Evolutionary conservation across 2,329 filamentous ascomycete species (phyloP).

Genomic region (Cercospora canescens): DNA sequence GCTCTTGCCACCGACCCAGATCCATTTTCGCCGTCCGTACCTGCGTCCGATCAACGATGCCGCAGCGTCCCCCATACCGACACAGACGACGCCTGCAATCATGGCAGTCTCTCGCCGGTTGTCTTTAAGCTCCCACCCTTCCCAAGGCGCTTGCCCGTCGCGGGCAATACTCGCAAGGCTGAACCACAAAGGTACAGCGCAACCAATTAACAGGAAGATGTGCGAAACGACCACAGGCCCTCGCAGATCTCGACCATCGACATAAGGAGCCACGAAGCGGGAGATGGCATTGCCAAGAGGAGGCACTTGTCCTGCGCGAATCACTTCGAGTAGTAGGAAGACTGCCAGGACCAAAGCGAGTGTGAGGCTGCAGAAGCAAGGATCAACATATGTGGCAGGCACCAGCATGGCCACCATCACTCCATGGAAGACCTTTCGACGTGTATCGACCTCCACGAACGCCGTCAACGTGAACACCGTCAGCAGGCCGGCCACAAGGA

Average conservation of each 20-base stretch:
- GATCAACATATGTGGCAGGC: slow-evolving; percentile 83
- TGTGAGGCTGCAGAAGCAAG: slow-evolving; percentile 76
- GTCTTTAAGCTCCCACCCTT: slow-evolving; percentile 70
- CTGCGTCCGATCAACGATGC: slow-evolving; percentile 86
- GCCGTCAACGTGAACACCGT: slow-evolving; percentile 78
- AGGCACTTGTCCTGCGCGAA: slow-evolving; percentile 87
- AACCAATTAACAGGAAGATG: slow-evolving; percentile 93
- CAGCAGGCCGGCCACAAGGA: slow-evolving; percentile 70
- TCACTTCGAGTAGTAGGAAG: slow-evolving; percentile 84
- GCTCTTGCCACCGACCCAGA: slow-evolving; percentile 95
- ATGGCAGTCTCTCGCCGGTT: slow-evolving; percentile 73
- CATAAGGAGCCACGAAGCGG: slow-evolving; percentile 85
- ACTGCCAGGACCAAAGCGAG: slow-evolving; percentile 76
- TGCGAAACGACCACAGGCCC: slow-evolving; percentile 95
- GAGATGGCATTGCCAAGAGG: slow-evolving; percentile 85
- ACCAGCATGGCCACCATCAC: slow-evolving; percentile 98
- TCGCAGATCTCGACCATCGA: slow-evolving; percentile 88
- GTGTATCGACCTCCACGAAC: slow-evolving; percentile 88
- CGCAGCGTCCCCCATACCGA: slow-evolving; percentile 91
- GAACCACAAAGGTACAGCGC: slow-evolving; percentile 91
- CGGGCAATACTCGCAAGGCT: slow-evolving; percentile 70
- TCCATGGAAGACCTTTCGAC: slow-evolving; percentile 95
- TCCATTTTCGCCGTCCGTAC: slow-evolving; percentile 86
- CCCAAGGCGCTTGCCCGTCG: slow-evolving; percentile 55
- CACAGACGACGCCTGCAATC: slow-evolving; percentile 89